Conservation (phyloP, 2,329 filamentous ascomycete species). For the Aspergillus sp. region DNA sequence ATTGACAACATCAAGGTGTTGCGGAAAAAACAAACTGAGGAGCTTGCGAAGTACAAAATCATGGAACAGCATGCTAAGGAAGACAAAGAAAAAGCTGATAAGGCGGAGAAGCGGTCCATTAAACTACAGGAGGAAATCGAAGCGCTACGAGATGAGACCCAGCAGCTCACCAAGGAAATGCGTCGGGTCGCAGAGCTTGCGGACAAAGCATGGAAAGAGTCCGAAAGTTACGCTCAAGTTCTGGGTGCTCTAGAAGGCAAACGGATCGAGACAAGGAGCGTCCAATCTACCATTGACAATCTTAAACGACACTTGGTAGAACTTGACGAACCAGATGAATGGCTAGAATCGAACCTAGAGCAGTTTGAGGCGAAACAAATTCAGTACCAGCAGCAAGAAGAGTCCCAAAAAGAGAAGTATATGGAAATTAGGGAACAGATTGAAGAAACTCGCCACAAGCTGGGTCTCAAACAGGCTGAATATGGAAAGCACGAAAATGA, state of each 20-base stretch:
- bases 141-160: conserved; percentile 60
- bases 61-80: conserved; percentile 75
- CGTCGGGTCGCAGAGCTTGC: conserved; percentile 50
- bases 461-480: conserved; percentile 44
- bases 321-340: conserved; percentile 74
- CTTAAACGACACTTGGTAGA: conserved; percentile 72
- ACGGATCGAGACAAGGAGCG: conserved; percentile 68
- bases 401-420: conserved; percentile 64
- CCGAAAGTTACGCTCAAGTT: conserved; percentile 71
- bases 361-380: conserved; percentile 76
- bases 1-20: conserved; percentile 92
- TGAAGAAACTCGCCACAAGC: conserved; percentile 44
- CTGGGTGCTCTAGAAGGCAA: conserved; percentile 75
- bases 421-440: conserved; percentile 58
- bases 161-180: conserved; percentile 54
- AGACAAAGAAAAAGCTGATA: conserved; percentile 81
- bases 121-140: conserved; percentile 64
- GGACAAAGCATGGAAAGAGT: conserved; percentile 68
- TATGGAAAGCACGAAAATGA: conserved; percentile 78
- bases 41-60: conserved; percentile 70
- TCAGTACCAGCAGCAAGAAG: conserved; percentile 63
- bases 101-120: conserved; percentile 64
- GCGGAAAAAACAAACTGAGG: conserved; percentile 76
- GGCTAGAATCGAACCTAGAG: conserved; percentile 68
- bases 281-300: conserved; percentile 68